phyloP scores from a whole-genome alignment of 2,329 filamentous ascomycete species.

The Zelopaecilomyces penicillatus region DNA sequence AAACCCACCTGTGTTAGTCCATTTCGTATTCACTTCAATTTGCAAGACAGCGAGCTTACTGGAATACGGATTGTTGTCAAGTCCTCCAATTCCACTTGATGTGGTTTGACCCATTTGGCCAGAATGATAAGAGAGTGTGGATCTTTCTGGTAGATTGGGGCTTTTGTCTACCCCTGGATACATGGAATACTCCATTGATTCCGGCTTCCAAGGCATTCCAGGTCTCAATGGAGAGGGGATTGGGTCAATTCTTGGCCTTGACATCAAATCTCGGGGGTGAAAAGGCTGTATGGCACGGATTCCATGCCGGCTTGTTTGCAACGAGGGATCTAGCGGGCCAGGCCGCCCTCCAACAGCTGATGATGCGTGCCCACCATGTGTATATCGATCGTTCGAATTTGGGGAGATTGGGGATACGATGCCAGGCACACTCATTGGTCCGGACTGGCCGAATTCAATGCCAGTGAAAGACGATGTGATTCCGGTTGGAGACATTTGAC shows the following conservation, averaged over 20 bases:
- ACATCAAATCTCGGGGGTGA: slow-evolving; percentile 49
- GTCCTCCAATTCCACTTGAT: slow-evolving; percentile 33
- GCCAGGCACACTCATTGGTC: slow-evolving; percentile 42
- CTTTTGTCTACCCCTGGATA: slow-evolving; percentile 40
- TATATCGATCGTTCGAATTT: slow-evolving; percentile 45
- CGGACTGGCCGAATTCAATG: slow-evolving; percentile 53
- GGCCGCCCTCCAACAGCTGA: slow-evolving; percentile 39
- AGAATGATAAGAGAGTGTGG: slow-evolving; percentile 42
- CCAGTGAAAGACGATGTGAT: slow-evolving; percentile 60
- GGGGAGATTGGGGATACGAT: slow-evolving; percentile 51
- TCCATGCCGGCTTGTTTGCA: slow-evolving; percentile 38
- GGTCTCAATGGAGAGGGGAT: slow-evolving; percentile 51
- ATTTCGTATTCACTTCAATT: background rate
- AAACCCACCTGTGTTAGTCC: background rate
- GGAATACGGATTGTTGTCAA: slow-evolving; percentile 44
- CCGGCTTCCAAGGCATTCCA: slow-evolving; percentile 56
- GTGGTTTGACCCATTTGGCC: slow-evolving; percentile 30
- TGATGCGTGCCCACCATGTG: slow-evolving; percentile 41
- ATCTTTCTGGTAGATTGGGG: slow-evolving; percentile 37
- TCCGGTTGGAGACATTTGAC: slow-evolving; percentile 58
- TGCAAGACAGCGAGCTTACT: slow-evolving; percentile 30
- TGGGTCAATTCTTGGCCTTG: slow-evolving; percentile 47
- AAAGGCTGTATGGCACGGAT: slow-evolving; percentile 49
- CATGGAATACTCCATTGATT: slow-evolving; percentile 47
- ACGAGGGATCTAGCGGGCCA: slow-evolving; percentile 35